A percentile compares a stretch with the other conserved stretches of the same genome.
These are phyloP conservation scores for Sphaceloma murrayae DNA, from an alignment of 2,329 filamentous ascomycete species.

Conservation along the genomic window DNA sequence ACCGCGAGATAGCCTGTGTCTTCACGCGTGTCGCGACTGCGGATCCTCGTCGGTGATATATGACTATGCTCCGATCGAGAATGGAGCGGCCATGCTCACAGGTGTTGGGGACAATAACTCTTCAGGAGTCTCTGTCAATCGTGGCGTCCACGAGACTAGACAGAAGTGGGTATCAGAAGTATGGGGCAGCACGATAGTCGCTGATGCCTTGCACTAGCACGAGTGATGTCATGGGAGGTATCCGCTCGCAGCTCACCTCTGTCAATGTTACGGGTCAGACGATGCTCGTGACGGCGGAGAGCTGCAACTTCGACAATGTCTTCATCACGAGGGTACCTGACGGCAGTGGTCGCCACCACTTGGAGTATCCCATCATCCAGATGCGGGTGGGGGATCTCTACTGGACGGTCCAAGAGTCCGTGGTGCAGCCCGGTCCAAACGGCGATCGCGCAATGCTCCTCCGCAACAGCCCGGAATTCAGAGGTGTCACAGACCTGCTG, in stretches of 20 bases:
- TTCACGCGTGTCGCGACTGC: conserved; percentile 16
- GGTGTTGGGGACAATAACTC: conserved; percentile 9
- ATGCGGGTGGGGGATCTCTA: not conserved
- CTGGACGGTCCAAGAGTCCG: not conserved
- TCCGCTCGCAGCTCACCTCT: conserved; percentile 11
- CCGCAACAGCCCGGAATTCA: not conserved
- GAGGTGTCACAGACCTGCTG: not conserved
- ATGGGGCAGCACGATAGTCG: not conserved
- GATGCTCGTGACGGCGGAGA: conserved; percentile 13
- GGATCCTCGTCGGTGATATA: conserved; percentile 15
- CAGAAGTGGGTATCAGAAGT: no score
- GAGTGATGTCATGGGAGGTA: conserved; percentile 4
- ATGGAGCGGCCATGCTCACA: conserved; percentile 3
- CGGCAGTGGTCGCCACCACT: not conserved
- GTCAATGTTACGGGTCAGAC: conserved; percentile 4
- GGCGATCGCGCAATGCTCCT: not conserved
- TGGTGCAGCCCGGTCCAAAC: not conserved
- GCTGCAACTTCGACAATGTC: conserved; percentile 15
- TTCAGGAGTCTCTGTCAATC: not conserved
- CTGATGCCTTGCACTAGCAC: not conserved
- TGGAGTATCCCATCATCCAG: not conserved
- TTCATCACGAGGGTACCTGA: conserved; percentile 12
- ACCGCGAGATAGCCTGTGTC: conserved; percentile 3
- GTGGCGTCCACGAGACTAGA: not conserved
- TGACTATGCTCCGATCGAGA: conserved; percentile 14